Evolutionary conservation across 345 rosid genomes (phyloP).

Genomic region (Erysimum cheiranthoides): DNA sequence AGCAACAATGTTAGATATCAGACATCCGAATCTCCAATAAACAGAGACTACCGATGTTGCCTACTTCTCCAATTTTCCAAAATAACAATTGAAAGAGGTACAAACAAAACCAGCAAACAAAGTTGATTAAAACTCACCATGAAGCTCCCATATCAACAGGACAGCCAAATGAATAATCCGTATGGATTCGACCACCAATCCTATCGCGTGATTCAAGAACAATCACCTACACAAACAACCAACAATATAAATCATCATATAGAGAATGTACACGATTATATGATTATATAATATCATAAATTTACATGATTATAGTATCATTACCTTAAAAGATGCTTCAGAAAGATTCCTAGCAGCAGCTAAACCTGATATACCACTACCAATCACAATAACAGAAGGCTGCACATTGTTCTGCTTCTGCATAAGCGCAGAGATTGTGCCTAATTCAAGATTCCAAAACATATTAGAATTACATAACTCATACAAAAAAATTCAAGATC

Average conservation of each 20-base stretch:
- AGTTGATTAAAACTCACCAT: constrained; percentile 53
- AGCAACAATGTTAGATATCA: not conserved
- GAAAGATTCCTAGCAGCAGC: constrained; percentile 80
- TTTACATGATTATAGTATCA: not conserved
- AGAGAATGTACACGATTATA: not conserved
- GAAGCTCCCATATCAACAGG: constrained; percentile 96
- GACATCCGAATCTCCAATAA: not conserved
- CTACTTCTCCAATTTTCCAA: not conserved
- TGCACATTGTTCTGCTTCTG: constrained; percentile 54
- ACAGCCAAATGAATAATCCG: constrained; percentile 89
- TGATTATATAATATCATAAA: too few species aligned
- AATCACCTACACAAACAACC: constrained; percentile 53
- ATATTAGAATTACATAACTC: constrained; percentile 14
- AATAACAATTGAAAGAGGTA: not conserved
- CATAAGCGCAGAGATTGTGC: constrained; percentile 47
- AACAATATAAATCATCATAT: not conserved
- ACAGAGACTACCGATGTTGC: not conserved
- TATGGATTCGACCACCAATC: constrained; percentile 91
- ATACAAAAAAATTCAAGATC: not conserved
- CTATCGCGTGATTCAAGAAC: constrained; percentile 85
- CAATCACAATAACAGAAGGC: constrained; percentile 82
- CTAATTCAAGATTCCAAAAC: constrained; percentile 40
- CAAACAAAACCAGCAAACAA: not conserved
- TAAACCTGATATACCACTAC: constrained; percentile 88
- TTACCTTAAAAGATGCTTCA: constrained; percentile 74